Base-by-base conservation (phyloP, 495 filamentous ascomycete species). In the Neurospora sp. region DNA sequence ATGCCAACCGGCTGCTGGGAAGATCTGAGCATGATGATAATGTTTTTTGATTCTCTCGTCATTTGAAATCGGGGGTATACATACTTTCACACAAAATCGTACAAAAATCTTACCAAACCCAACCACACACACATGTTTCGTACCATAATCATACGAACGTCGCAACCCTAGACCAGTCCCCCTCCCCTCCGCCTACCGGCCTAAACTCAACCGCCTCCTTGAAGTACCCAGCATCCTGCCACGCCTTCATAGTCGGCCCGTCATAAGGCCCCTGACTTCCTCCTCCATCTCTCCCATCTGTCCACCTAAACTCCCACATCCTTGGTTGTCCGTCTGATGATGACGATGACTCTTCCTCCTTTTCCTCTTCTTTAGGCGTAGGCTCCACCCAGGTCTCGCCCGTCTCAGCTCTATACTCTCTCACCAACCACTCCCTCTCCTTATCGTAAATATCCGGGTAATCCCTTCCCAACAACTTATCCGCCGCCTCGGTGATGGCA, bases 271-370 rank as follows among this genome's bases (percentile, higher is more conserved):
- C 96, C 81, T 98, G 92, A 41, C 87, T 86, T 69, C 89, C 86
- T 40, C 88, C 93, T 4, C 89, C 90, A 77, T 97, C 96, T n/a
- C 93, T 85, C 53, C 90, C 93, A 76, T 97, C 94, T 16, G 88
- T 90, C 96, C 96, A 98, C 38, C 93, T 84, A 78, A 91, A 98
- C 80, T 98, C 92, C 95, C 95, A 99, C 85, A 90, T 89, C 72
- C 7, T 83, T 85, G 4, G 78, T 74, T 20, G 77, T 76, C 5
- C 74, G 41, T 35, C 42, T 74, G 9, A 3, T 59, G 22, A 27
- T 12, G 20, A 37, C 61, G 41, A 74, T 68, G 12, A 2, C 4
- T 70, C 44, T 2, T 72, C 45, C 31, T 71, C 70, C 7, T 73
- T 77, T 4, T 81, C 78, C 5, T 74, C 80, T 3, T 78, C 75